Evolutionary conservation across 805 yeast species (phyloP), one percentile per base, ranked within the genome.

Genomic region (Ogataea nitratoaversa): DNA sequence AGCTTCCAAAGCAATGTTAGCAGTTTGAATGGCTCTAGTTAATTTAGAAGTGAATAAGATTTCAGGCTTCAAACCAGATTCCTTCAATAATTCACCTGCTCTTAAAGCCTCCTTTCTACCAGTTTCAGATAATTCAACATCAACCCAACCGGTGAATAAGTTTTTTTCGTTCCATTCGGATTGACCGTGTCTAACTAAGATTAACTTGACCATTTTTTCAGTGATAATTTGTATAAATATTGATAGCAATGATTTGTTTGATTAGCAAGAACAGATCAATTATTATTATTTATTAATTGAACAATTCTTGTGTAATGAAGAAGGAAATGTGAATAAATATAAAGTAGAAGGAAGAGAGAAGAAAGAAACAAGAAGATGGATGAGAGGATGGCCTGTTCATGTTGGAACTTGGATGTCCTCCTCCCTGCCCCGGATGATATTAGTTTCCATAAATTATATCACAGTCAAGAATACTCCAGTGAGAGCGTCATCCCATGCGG

Each of bases 111-210:
- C 98, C 65, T 82, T 76, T 65, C 75, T 79, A 70, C 98, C 98
- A 56, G 76, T 69, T 47, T 75, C 89, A 40, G 91, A 81, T 66
- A 90, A 78, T 61, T 78, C 73, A 56, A 88, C 95, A 69, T 90
- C 98, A 49, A 91, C 97, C 98, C 98, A 90, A 63, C 98, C 98
- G 68, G 97, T 90, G 84, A 90, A 90, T 56, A 90, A 77, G 79
- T 90, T 91, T 77, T 88, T 87, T 71, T 88, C 95, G 71, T 90
- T 90, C 98, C 98, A 90, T 70, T 87, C 97, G 73, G 95, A 86
- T 78, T 91, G 96, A 61, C 98, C 98, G 90, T 90, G 98, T 78
- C 98, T 90, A 56, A 91, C 89, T 65, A 90, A 77, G 65, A 90
- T 81, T 69, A 90, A 77, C 70, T 85, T 88, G 44, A 62, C 62